These are phyloP conservation scores for Fraxinus floribunda DNA, from an alignment of 305 asterid species.

Conservation along the genomic window DNA sequence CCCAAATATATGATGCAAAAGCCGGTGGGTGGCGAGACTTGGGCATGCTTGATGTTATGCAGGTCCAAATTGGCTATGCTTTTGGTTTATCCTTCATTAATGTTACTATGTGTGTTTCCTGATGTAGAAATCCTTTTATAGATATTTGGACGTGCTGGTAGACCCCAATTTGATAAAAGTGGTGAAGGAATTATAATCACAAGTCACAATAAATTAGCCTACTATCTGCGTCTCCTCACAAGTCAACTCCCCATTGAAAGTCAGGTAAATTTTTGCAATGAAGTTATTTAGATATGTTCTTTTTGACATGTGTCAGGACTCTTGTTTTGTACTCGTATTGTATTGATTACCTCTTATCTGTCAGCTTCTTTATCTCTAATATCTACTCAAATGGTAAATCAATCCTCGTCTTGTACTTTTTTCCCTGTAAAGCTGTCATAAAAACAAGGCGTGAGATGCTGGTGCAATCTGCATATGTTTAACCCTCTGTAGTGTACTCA, in stretches of 20 bases:
- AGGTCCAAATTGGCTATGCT: slow-evolving; percentile 47
- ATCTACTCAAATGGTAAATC: background rate
- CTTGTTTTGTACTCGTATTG: background rate
- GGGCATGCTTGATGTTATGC: slow-evolving; percentile 99
- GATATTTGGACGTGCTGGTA: slow-evolving; percentile 99
- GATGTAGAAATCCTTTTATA: slow-evolving; percentile 36
- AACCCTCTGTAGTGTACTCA: background rate
- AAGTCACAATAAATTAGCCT: slow-evolving; percentile 76
- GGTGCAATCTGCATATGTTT: background rate
- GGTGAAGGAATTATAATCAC: slow-evolving; percentile 99
- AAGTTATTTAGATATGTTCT: background rate
- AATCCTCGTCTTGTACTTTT: background rate
- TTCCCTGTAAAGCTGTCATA: background rate
- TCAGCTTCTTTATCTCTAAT: background rate
- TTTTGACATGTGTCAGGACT: background rate
- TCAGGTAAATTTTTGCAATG: slow-evolving; percentile 57
- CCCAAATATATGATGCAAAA: slow-evolving; percentile 95
- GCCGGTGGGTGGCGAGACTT: slow-evolving; percentile 99
- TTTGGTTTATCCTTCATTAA: slow-evolving; percentile 18
- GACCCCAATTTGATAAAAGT: slow-evolving; percentile 98
- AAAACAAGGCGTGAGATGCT: background rate
- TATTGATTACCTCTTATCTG: background rate
- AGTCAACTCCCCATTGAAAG: slow-evolving; percentile 99
- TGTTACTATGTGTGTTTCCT: slow-evolving; percentile 17
- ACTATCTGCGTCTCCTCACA: slow-evolving; percentile 86